Base-by-base conservation (phyloP, 352 stramenopile species). In the Pythium graminicola region DNA sequence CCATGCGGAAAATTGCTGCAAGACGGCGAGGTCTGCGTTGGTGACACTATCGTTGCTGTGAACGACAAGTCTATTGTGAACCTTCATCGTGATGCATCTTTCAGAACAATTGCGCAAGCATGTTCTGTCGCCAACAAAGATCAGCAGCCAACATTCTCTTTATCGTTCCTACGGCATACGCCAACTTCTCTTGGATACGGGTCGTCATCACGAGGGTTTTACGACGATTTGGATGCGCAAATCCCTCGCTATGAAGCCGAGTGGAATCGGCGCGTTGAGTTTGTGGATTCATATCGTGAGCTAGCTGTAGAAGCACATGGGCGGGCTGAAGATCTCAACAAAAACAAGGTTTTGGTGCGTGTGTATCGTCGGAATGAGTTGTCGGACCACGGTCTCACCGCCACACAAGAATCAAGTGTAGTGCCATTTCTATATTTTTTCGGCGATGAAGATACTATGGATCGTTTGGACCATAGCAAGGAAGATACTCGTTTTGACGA, bases 371-470 rank as follows among this genome's bases (percentile, higher is more conserved):
- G 80, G 7, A 81, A 89, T 17, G 77, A 86, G 19, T 68, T 80
- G 1, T 82, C 77, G 0, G 82, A 93, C 38, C 80, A 93, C 46
- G 82, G 82, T 0, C 50, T 93, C 14, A 86, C 75, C 11, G 65
- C 74, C 1, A 79, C 80, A 2, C 81, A 93, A 32, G 82, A 93
- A 51, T 82, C 80, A 28, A 93, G 82, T 59, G 82, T 93, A 14
- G 76, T 93, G 26, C 82, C 82, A 3, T 93, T 93, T 54, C 59
- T 93, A 19, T 93, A 93, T 47, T 93, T 93, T 59, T 93, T 93
- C 49, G 82, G 82, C 6, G 82, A 93, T 19, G 82, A 93, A 51
- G 68, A 69, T 16, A 93, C 85, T 60, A 88, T 93, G 80, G 82
- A 93, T 49, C 76, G 88, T 59, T 60, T 93, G 29, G 80, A 93